Percentiles rank a stretch among this genome's conserved stretches.
These are phyloP conservation scores for Ogataea nitratoaversa DNA, from an alignment of 805 yeast genomes.

Conservation along the genomic window DNA sequence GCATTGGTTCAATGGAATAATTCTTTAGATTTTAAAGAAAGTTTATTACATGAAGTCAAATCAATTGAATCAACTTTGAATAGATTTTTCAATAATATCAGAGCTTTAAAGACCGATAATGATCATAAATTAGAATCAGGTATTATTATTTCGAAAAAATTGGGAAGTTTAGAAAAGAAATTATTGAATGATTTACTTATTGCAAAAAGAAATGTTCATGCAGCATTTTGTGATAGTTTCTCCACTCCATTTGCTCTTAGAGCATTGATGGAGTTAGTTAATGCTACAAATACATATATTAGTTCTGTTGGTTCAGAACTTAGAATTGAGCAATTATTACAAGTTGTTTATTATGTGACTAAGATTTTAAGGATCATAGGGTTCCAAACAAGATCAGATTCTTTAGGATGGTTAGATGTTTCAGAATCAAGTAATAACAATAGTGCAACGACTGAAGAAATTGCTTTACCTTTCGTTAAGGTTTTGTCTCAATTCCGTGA, in stretches of 20 bases:
- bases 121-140: conserved; percentile 46
- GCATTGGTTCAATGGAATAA: conserved; percentile 90
- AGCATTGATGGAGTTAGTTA: conserved; percentile 61
- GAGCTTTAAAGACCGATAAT: conserved; percentile 73
- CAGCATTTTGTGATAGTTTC: conserved; percentile 84
- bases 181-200: conserved; percentile 39
- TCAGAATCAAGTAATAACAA: conserved; percentile 19
- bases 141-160: conserved; percentile 56
- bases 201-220: conserved; percentile 60
- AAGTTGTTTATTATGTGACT: conserved; percentile 65
- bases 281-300: conserved; percentile 69
- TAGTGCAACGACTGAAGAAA: conserved; percentile 49
- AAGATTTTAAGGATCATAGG: conserved; percentile 72
- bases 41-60: conserved; percentile 70
- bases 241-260: conserved; percentile 74
- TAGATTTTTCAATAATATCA: conserved; percentile 82
- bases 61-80: conserved; percentile 68
- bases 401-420: conserved; percentile 73
- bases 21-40: conserved; percentile 87
- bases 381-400: conserved; percentile 63
- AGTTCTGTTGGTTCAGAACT: conserved; percentile 46
- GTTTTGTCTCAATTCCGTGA: conserved; percentile 80
- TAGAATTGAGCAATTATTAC: conserved; percentile 62
- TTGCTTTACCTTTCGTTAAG: conserved; percentile 75
- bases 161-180: conserved; percentile 49